phyloP scores from a whole-genome alignment of 2,329 filamentous ascomycete species.

The Cladosporium oxysporum region DNA sequence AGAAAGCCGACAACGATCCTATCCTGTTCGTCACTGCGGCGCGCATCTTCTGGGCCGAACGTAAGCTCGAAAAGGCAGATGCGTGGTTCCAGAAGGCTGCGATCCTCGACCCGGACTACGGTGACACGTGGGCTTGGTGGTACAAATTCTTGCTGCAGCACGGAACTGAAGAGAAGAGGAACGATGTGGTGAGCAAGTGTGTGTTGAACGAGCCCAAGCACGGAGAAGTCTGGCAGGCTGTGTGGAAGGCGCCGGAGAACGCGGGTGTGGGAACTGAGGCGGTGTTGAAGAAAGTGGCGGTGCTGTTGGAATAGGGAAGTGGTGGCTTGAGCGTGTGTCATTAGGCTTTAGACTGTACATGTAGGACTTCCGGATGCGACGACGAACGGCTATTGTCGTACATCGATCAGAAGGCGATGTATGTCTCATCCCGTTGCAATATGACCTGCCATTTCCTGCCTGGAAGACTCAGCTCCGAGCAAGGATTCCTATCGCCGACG shows the following conservation, averaged over 20 bases:
- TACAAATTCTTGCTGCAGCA: conserved; percentile 91
- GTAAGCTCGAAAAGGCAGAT: conserved; percentile 88
- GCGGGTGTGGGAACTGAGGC: conserved; percentile 75
- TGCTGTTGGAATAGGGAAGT: conserved; percentile 47
- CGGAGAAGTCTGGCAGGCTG: conserved; percentile 85
- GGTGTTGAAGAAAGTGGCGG: conserved; percentile 76
- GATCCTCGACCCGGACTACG: conserved; percentile 78
- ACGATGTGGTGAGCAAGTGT: conserved; percentile 80
- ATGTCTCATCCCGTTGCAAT: conserved; percentile 1
- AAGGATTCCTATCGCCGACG: not conserved
- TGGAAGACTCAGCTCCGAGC: not conserved
- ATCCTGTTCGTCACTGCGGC: conserved; percentile 88
- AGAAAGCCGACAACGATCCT: conserved; percentile 92
- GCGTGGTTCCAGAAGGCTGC: conserved; percentile 98
- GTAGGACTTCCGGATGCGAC: not conserved
- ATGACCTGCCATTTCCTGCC: not conserved
- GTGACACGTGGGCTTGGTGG: conserved; percentile 98
- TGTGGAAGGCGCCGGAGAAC: conserved; percentile 85
- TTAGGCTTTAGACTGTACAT: conserved; percentile 1
- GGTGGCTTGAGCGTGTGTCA: not conserved
- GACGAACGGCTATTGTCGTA: not conserved
- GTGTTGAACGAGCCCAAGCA: conserved; percentile 83
- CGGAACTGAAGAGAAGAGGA: conserved; percentile 89
- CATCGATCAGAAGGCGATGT: not conserved
- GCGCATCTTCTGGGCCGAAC: conserved; percentile 93